Evolutionary conservation across 192 early-diverging fungal species (phyloP), one percentile per base, ranked within the genome.

Genomic region (Polychytrium aggregatum): DNA sequence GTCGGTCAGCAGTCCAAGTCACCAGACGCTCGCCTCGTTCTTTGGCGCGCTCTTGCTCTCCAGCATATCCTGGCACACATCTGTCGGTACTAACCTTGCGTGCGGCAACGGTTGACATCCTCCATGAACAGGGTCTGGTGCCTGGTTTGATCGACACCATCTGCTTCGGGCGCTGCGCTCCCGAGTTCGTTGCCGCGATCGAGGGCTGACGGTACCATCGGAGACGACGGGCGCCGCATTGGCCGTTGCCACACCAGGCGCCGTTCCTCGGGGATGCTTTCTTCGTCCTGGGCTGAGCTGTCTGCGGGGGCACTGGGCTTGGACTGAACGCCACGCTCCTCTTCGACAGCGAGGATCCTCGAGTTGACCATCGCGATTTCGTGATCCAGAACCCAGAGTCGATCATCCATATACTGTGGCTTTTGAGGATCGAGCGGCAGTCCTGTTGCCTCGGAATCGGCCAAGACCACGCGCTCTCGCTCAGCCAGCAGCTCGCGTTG

Each of bases 371-470:
- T 51, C 0, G 63, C 56, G 37, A 68, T 58, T 40, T 67, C 70
- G 20, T 63, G 37, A 38, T 72, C 70, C 25, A 72, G 47, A 0
- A 55, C 60, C 14, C 48, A 50, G 14, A 72, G 52, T 2, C 70
- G 53, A 28, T 65, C 70, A 33, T 72, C 70, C 70, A 72, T 72
- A 46, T 72, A 72, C 41, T 72, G 66, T 11, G 60, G 60, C 26
- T 52, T 37, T 8, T 60, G 45, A 13, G 62, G 48, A 22, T 65
- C 63, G 50, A 52, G 60, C n/a, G n/a, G n/a, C 2, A 61, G 26
- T 28, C 62, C 61, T 11, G 59, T 66, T 26, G 27, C n/a, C 31
- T 59, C 60, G 20, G 59, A 53, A 21, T 66, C 57, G 17, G 66
- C 63, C 22, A 41, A 38, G 8, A 72, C 61, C 14, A 60, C 60